phyloP scores from a whole-genome alignment of 2,329 filamentous ascomycete species.

The Fusarium chuoi region DNA sequence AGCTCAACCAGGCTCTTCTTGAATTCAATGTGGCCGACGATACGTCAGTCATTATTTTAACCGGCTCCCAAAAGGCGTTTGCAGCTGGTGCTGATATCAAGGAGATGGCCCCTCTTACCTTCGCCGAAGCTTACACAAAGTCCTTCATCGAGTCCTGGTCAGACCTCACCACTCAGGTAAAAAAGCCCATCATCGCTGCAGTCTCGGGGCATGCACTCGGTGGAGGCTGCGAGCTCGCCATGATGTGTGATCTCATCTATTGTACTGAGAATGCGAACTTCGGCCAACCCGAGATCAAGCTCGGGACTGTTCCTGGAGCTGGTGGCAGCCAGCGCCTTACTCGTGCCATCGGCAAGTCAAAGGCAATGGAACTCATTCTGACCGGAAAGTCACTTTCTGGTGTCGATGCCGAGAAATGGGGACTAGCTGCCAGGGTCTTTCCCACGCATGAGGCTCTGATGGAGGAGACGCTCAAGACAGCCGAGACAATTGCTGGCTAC shows the following conservation, averaged over 20 bases:
- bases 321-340: slow-evolving; percentile 92
- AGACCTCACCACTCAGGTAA: slow-evolving; percentile 81
- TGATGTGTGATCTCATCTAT: slow-evolving; percentile 98
- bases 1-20: slow-evolving; percentile 83
- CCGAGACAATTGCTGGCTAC: slow-evolving; percentile 88
- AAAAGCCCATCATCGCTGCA: slow-evolving; percentile 93
- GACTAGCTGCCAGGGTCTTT: slow-evolving; percentile 85
- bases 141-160: slow-evolving; percentile 98
- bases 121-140: slow-evolving; percentile 84
- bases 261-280: slow-evolving; percentile 88
- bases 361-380: slow-evolving; percentile 91
- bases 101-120: slow-evolving; percentile 95
- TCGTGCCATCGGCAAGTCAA: slow-evolving; percentile 81
- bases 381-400: slow-evolving; percentile 88
- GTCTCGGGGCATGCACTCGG: slow-evolving; percentile 95
- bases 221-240: slow-evolving; percentile 93
- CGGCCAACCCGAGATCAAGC: slow-evolving; percentile 96
- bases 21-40: slow-evolving; percentile 75
- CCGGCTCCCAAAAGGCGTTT: slow-evolving; percentile 89
- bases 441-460: slow-evolving; percentile 83
- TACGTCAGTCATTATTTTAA: slow-evolving; percentile 83
- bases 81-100: slow-evolving; percentile 98
- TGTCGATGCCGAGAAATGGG: slow-evolving; percentile 87
- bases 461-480: slow-evolving; percentile 81
- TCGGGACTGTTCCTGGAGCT: slow-evolving; percentile 91